Conservation (phyloP, 306 rosid species). For the Betula pendula region DNA sequence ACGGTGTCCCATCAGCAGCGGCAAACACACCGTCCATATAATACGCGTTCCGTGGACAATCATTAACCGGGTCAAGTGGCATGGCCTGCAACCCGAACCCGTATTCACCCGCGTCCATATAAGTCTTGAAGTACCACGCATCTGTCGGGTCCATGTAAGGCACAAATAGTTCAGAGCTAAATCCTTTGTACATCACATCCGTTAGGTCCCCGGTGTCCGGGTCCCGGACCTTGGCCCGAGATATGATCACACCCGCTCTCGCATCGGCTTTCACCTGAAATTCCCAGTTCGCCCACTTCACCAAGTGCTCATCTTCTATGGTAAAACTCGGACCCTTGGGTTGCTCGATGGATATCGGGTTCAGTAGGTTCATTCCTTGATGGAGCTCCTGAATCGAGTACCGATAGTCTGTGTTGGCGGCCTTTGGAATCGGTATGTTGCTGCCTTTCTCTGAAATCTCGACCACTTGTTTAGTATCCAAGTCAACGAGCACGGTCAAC, state of each 20-base stretch:
- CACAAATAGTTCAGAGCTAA: slow-evolving; percentile 75
- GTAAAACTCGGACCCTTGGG: slow-evolving; percentile 82
- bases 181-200: slow-evolving; percentile 79
- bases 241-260: slow-evolving; percentile 61
- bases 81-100: slow-evolving; percentile 82
- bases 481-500: slow-evolving; percentile 62
- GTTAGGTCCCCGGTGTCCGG: slow-evolving; percentile 63
- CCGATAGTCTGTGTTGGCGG: slow-evolving; percentile 72
- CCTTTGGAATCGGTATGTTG: slow-evolving; percentile 62
- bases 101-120: slow-evolving; percentile 93
- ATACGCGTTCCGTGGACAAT: slow-evolving; percentile 79
- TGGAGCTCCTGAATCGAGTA: slow-evolving; percentile 52
- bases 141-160: slow-evolving; percentile 94
- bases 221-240: slow-evolving; percentile 61
- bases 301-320: slow-evolving; percentile 54
- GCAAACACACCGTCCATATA: slow-evolving; percentile 77
- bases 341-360: slow-evolving; percentile 87
- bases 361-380: slow-evolving; percentile 38
- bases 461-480: slow-evolving; percentile 54
- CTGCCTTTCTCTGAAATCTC: slow-evolving; percentile 58
- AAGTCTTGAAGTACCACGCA: slow-evolving; percentile 90
- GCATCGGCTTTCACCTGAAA: slow-evolving; percentile 79
- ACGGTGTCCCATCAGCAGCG: slow-evolving; percentile 77
- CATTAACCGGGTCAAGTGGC: slow-evolving; percentile 86
- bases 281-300: slow-evolving; percentile 93